phyloP scores from a whole-genome alignment of 495 filamentous ascomycete species.

The Podospora conica region DNA sequence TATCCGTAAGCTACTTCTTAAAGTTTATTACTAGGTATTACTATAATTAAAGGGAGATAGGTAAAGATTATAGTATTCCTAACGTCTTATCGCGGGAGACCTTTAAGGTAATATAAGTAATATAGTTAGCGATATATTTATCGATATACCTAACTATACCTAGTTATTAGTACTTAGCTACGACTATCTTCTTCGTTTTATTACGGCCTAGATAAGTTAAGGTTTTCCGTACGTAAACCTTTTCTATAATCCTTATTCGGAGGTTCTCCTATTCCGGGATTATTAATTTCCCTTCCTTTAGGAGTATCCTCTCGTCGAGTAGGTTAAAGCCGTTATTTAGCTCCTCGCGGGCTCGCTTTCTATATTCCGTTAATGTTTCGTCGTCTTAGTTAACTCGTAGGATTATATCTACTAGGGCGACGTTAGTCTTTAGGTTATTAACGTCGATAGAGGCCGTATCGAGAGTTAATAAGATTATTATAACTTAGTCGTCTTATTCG shows the following conservation, averaged over 20 bases:
- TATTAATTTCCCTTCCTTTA: too few relatives aligned
- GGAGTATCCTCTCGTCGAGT: too few relatives aligned
- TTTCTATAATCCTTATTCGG: too few relatives aligned
- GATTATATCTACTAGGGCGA: not conserved
- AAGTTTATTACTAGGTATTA: not conserved
- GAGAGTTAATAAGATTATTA: too few relatives aligned
- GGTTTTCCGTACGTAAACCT: too few relatives aligned
- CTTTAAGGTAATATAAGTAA: not conserved
- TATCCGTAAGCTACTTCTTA: not conserved
- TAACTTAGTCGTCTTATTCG: too few relatives aligned
- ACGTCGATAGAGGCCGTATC: too few relatives aligned
- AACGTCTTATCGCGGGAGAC: not conserved
- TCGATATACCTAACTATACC: not conserved
- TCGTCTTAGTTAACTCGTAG: not conserved
- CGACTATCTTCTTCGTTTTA: not conserved
- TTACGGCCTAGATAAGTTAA: too few relatives aligned
- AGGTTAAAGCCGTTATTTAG: too few relatives aligned
- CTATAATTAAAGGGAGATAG: not conserved
- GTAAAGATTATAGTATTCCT: not conserved
- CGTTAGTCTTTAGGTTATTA: too few relatives aligned
- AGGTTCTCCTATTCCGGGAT: too few relatives aligned
- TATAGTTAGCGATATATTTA: not conserved
- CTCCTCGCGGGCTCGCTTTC: too few relatives aligned
- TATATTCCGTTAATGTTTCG: not conserved
- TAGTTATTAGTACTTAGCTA: not conserved